Conservation (phyloP, 2,329 filamentous ascomycete species). For the Talaromyces amestolkiae region DNA sequence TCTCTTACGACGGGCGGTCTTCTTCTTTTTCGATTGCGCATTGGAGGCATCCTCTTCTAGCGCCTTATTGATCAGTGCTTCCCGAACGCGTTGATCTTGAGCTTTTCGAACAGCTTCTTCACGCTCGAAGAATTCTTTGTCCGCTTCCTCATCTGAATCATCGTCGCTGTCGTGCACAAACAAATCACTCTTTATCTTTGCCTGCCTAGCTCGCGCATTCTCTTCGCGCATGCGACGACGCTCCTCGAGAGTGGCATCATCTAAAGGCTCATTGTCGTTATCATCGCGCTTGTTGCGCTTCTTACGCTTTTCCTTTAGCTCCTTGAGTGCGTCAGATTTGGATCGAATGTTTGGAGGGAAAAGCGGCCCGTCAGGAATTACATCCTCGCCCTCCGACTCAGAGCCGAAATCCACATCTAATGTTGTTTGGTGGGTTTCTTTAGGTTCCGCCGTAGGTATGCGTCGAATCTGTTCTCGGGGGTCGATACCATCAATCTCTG, state of each 20-base stretch:
- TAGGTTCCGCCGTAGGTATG: constrained; percentile 52
- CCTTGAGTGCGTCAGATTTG: constrained; percentile 54
- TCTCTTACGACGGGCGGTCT: constrained; percentile 26
- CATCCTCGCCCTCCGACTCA: constrained; percentile 62
- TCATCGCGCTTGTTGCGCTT: constrained; percentile 50
- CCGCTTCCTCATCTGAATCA: constrained; percentile 74
- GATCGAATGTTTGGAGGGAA: constrained; percentile 60
- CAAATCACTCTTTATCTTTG: constrained; percentile 78
- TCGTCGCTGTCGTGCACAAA: constrained; percentile 85
- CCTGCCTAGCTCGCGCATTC: constrained; percentile 71
- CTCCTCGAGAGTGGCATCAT: constrained; percentile 59
- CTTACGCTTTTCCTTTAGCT: constrained; percentile 61
- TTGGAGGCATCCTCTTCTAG: constrained; percentile 24
- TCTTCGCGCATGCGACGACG: constrained; percentile 61
- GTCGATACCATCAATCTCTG: constrained; percentile 70
- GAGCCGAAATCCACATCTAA: constrained; percentile 65
- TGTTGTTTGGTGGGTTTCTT: constrained; percentile 31
- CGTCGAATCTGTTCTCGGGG: constrained; percentile 78
- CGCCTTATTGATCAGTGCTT: constrained; percentile 44
- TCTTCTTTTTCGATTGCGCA: constrained; percentile 23
- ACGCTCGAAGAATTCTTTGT: constrained; percentile 71
- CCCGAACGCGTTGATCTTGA: constrained; percentile 50
- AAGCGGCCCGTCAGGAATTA: constrained; percentile 57
- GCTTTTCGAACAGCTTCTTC: constrained; percentile 67
- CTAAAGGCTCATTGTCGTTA: constrained; percentile 55